Base-by-base conservation (phyloP, 116 monocot genomes). In the Iris pallida region DNA sequence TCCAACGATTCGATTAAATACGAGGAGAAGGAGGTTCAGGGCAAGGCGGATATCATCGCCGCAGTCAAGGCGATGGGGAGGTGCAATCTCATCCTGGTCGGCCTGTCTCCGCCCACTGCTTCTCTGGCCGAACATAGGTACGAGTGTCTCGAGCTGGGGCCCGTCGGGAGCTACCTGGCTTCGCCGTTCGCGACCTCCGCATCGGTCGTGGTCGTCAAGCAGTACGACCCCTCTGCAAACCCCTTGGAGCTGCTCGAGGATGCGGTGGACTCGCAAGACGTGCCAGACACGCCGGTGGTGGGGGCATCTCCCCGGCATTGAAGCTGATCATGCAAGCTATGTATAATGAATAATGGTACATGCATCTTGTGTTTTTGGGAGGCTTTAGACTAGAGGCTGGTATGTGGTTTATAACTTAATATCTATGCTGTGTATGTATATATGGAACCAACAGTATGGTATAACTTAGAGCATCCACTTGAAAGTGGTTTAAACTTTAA, bases 111-210 rank as follows among this genome's bases (percentile, higher is more conserved):
- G 30, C 57, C 55, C 2, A 55, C 45, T 42, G 48, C 65, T 42
- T 13, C 64, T 4, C 44, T 77, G 42, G 47, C 47, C 14, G 69
- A 77, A 7, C 49, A 2, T 51, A 70, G 61, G 59, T 68, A 59
- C 1, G 84, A 88, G 40, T 70, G 73, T 47, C 66, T 75, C 8
- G 88, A 88, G 67, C 62, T 88, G 46, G 84, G 88, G 8, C 84
- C 75, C 5, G 66, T 79, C 16, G 88, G 84, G 14, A 79, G 73
- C 47, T 73, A 73, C 47, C 55, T 79, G 46, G 68, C 56, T 47
- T 55, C 73, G 9, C 15, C 68, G 43, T 53, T 41, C 5, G 53
- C 55, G 43, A 55, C 56, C 14, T 12, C 68, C 14, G 51, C 56
- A 43, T 55, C 69, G 7, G 66, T 71, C 4, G 60, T 73, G 64